Percentiles rank a stretch among this genome's conserved stretches.
These are phyloP conservation scores for Candida cerambycidarum DNA, from an alignment of 805 yeast species.

Conservation along the genomic window DNA sequence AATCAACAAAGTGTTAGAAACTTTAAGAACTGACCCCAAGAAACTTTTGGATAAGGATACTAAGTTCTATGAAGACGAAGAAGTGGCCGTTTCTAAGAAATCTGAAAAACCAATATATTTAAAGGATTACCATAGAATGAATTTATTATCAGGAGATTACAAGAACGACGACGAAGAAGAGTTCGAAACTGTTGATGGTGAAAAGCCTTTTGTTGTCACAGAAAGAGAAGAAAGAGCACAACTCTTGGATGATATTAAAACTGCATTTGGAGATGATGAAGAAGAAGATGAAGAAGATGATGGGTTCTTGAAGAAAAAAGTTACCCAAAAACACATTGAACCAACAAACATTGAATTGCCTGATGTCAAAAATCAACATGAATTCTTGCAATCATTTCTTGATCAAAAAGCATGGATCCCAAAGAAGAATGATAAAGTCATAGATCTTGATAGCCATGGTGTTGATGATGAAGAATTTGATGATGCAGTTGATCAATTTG, in stretches of 20 bases:
- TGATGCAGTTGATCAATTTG: constrained; percentile 87
- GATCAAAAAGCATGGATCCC: constrained; percentile 90
- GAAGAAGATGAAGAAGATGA: constrained; percentile 45
- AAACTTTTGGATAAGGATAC: constrained; percentile 64
- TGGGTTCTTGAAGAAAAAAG: constrained; percentile 62
- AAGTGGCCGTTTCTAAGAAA: constrained; percentile 24
- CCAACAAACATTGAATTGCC: constrained; percentile 45
- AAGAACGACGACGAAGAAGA: constrained; percentile 54
- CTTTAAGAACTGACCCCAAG: constrained; percentile 69
- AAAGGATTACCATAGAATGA: constrained; percentile 90
- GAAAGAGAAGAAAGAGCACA: constrained; percentile 73
- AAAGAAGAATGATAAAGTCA: constrained; percentile 56
- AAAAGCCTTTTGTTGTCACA: constrained; percentile 70
- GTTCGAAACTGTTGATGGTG: constrained; percentile 48
- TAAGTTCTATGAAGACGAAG: constrained; percentile 66
- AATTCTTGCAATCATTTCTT: constrained; percentile 72
- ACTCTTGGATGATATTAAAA: constrained; percentile 74
- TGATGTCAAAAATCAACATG: constrained; percentile 58
- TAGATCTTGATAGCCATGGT: constrained; percentile 50
- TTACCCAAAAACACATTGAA: constrained; percentile 21
- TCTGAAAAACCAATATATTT: constrained; percentile 68
- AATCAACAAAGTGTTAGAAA: constrained; percentile 65
- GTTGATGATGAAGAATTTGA: constrained; percentile 78
- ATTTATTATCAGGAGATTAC: constrained; percentile 65
- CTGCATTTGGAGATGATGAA: constrained; percentile 52